phyloP scores from a whole-genome alignment of 2,329 filamentous ascomycete genomes.

The Ophiostoma ips region DNA sequence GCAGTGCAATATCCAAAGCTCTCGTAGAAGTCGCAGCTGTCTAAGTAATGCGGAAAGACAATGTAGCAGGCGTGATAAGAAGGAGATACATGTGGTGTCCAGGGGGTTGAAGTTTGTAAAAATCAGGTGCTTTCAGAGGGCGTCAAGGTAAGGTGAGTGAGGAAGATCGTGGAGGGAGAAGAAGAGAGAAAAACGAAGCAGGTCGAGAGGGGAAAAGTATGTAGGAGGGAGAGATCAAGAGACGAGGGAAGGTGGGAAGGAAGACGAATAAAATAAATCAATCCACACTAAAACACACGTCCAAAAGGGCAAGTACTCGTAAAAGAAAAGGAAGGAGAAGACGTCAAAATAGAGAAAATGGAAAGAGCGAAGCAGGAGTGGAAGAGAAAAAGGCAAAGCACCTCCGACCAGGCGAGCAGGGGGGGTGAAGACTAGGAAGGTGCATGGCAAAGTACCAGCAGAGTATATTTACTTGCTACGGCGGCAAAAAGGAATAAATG shows the following conservation, averaged over 20 bases:
- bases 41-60: background rate
- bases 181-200: background rate
- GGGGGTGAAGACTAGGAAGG: background rate
- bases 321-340: background rate
- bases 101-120: background rate
- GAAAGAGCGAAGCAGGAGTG: background rate
- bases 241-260: background rate
- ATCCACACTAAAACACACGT: background rate
- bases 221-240: background rate
- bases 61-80: background rate
- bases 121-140: background rate
- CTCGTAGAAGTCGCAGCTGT: background rate
- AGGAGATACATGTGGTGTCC: background rate
- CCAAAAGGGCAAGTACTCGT: background rate
- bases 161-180: background rate
- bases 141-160: background rate
- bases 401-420: background rate
- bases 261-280: background rate
- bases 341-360: background rate
- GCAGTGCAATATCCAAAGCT: background rate
- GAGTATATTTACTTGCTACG: background rate
- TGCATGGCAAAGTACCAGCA: background rate
- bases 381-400: conserved; percentile 1
- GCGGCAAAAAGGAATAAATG: background rate
- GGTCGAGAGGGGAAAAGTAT: background rate